Conservation (phyloP, 1,284 basidiomycete genomes). For the Phenoliferia sp. region DNA sequence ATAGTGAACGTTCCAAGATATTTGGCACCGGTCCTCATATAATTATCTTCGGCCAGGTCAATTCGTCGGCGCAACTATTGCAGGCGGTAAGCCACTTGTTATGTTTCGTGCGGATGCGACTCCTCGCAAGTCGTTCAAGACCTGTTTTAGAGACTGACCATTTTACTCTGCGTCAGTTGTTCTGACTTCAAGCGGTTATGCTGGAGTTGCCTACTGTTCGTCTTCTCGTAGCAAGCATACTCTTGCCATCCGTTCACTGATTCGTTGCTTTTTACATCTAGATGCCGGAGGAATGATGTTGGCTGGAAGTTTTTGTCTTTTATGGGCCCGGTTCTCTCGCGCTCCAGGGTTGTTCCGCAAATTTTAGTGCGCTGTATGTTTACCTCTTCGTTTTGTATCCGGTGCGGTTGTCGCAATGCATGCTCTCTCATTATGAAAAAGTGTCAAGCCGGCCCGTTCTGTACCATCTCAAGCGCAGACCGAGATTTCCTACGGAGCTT, state of each 20-base stretch:
- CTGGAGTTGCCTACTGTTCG: not conserved
- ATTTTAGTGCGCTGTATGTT: no score
- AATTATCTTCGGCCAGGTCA: constrained; percentile 19
- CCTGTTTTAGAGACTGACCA: not conserved
- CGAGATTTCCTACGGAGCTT: no score
- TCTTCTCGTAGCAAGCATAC: not conserved
- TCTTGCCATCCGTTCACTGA: not conserved
- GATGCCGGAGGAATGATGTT: not conserved
- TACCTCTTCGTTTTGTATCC: no score
- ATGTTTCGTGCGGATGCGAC: no score
- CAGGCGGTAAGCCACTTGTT: constrained; percentile 11
- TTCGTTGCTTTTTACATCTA: not conserved
- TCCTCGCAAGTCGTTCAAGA: not conserved
- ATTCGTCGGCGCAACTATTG: constrained; percentile 21
- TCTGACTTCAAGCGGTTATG: not conserved
- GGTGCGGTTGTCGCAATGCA: no score
- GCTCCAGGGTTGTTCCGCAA: not conserved
- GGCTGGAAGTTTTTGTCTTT: not conserved
- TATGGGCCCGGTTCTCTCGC: not conserved
- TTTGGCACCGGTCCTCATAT: not conserved
- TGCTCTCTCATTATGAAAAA: no score
- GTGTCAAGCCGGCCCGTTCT: no score
- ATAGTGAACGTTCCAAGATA: not conserved
- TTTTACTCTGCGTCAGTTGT: not conserved
- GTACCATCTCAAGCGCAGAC: no score